phyloP scores from a whole-genome alignment of 371 early-diverging fungal genomes.

The Lichtheimia ramosa region DNA sequence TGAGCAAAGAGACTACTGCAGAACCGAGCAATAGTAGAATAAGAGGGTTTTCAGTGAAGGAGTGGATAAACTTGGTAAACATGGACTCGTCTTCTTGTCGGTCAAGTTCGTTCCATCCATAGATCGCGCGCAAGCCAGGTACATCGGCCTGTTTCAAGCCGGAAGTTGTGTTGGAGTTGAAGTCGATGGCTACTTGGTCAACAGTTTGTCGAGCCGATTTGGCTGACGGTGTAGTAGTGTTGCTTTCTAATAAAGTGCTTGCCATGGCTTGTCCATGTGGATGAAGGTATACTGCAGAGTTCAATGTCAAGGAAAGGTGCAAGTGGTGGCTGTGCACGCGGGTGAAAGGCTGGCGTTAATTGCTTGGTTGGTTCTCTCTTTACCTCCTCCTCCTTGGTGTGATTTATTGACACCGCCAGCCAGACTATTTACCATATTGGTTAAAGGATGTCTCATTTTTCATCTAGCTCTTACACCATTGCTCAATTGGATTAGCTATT shows the following conservation, averaged over 20 bases:
- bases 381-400: too few species aligned
- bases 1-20: conserved; percentile 78
- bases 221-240: conserved; percentile 56
- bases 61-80: conserved; percentile 38
- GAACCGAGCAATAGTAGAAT: conserved; percentile 89
- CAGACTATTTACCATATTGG: too few species aligned
- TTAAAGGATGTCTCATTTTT: too few species aligned
- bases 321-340: too few species aligned
- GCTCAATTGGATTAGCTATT: too few species aligned
- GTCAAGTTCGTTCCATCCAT: conserved; percentile 61
- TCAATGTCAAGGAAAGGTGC: too few species aligned
- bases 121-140: conserved; percentile 49
- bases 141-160: conserved; percentile 59
- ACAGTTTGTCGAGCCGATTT: conserved; percentile 59
- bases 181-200: conserved; percentile 52
- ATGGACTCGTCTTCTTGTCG: conserved; percentile 44
- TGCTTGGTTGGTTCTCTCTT: too few species aligned
- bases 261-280: conserved; percentile 2
- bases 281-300: too few species aligned
- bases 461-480: too few species aligned
- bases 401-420: too few species aligned
- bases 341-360: too few species aligned
- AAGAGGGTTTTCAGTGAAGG: conserved; percentile 69
- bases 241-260: conserved; percentile 11
- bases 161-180: conserved; percentile 47